These are phyloP conservation scores for Penicillium bialowiezense DNA, from an alignment of 495 filamentous ascomycete species.

Conservation along the genomic window DNA sequence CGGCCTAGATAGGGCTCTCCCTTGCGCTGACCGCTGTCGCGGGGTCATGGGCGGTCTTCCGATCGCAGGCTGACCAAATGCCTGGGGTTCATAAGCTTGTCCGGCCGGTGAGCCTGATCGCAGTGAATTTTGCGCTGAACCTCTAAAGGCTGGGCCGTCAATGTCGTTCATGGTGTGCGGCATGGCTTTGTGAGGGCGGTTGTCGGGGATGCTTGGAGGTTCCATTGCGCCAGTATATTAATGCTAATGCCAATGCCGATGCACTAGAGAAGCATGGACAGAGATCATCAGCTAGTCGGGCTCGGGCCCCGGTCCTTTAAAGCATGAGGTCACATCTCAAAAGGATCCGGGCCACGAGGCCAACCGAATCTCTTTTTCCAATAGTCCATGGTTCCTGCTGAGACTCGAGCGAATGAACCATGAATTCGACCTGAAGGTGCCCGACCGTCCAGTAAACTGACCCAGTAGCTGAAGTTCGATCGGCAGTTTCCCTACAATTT, in stretches of 20 bases:
- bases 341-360: neutral
- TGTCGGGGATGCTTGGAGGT: slow-evolving; percentile 17
- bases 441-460: neutral
- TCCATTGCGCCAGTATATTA: slow-evolving; percentile 11
- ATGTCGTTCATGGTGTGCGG: slow-evolving; percentile 8
- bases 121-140: neutral
- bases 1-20: neutral
- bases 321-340: neutral
- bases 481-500: slow-evolving; percentile 5
- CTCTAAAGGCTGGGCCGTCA: neutral
- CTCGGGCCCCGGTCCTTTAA: slow-evolving; percentile 9
- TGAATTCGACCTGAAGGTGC: slow-evolving; percentile 3
- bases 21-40: neutral
- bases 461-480: slow-evolving; percentile 4
- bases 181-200: slow-evolving; percentile 12
- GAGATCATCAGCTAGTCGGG: neutral
- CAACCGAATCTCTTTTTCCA: slow-evolving; percentile 2
- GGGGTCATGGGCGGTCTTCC: neutral
- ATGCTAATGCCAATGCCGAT: neutral
- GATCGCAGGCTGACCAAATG: slow-evolving; percentile 3
- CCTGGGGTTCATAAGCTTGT: neutral
- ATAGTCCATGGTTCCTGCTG: slow-evolving; percentile 10
- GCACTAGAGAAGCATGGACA: neutral
- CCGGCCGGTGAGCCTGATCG: neutral
- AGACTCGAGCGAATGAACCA: slow-evolving; percentile 9